phyloP scores from a whole-genome alignment of 345 rosid genomes.

The Brassica juncea region DNA sequence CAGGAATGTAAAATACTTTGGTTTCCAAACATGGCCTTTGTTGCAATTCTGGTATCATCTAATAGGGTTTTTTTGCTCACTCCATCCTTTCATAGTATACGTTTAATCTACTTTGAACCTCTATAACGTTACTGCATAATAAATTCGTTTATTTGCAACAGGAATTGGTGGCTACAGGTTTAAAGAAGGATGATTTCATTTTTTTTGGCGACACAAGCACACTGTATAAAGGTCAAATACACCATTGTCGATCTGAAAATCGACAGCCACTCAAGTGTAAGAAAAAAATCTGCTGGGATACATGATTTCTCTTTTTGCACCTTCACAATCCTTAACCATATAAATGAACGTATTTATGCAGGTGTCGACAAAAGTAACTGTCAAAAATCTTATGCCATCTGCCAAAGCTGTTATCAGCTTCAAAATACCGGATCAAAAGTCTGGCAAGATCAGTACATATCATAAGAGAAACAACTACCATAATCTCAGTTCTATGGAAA shows the following conservation, averaged over 20 bases:
- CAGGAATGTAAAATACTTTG: too few relatives aligned
- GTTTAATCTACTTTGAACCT: too few relatives aligned
- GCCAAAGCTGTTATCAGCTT: conserved; percentile 68
- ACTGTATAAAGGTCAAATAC: conserved; percentile 55
- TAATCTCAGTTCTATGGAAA: background rate
- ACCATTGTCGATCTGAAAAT: conserved; percentile 74
- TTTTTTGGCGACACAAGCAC: conserved; percentile 68
- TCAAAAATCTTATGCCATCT: conserved; percentile 57
- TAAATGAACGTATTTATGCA: conserved; percentile 14
- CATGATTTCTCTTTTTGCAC: conserved; percentile 8
- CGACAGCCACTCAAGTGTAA: conserved; percentile 73
- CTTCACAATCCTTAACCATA: too few relatives aligned
- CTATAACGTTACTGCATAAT: too few relatives aligned
- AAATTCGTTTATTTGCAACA: conserved; percentile 26
- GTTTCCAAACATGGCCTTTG: too few relatives aligned
- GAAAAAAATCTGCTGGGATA: conserved; percentile 14
- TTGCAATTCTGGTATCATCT: too few relatives aligned
- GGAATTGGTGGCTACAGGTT: conserved; percentile 74
- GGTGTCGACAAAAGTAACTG: conserved; percentile 72
- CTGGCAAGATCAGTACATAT: conserved; percentile 75
- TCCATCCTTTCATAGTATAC: too few relatives aligned
- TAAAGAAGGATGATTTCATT: conserved; percentile 54
- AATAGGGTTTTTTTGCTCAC: too few relatives aligned
- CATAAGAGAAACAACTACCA: conserved; percentile 8
- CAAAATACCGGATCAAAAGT: conserved; percentile 80